These are phyloP conservation scores for Saturnispora mendoncae DNA, from an alignment of 805 yeast species.

Conservation along the genomic window DNA sequence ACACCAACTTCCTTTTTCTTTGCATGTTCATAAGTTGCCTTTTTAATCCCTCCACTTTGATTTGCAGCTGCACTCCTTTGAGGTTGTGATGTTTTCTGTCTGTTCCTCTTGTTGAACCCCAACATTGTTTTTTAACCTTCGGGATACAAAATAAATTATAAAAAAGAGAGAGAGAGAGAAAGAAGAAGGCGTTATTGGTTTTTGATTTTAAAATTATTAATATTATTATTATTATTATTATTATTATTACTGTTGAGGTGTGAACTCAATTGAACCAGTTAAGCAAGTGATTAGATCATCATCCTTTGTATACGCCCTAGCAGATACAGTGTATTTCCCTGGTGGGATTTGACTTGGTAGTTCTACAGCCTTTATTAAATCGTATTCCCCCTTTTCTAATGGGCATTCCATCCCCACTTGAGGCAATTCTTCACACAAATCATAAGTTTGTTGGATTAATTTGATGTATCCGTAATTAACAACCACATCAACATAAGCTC, in stretches of 20 bases:
- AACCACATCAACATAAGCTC: constrained; percentile 91
- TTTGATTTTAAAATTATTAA: too few relatives aligned
- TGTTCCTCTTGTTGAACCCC: constrained; percentile 30
- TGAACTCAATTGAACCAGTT: constrained; percentile 59
- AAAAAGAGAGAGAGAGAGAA: too few relatives aligned
- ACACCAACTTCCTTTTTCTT: constrained; percentile 98
- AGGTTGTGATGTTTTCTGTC: constrained; percentile 25
- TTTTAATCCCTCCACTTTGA: constrained; percentile 45
- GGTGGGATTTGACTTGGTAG: constrained; percentile 93
- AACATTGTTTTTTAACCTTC: constrained; percentile 11
- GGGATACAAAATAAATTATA: too few relatives aligned
- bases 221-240: too few relatives aligned
- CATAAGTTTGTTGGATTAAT: constrained; percentile 81
- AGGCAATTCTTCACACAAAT: constrained; percentile 78
- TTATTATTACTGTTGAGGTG: constrained; percentile 18
- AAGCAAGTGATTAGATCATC: constrained; percentile 81
- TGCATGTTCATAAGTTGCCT: constrained; percentile 81
- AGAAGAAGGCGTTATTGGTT: too few relatives aligned
- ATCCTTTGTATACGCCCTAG: constrained; percentile 81
- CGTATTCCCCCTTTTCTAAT: constrained; percentile 56
- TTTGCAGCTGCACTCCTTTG: constrained; percentile 21
- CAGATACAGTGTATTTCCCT: constrained; percentile 78
- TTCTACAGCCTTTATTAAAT: constrained; percentile 62
- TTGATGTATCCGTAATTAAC: constrained; percentile 90
- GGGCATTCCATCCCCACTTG: constrained; percentile 87